Conservation (phyloP, 768 basidiomycete species). For the Pleurotus tuoliensis region DNA sequence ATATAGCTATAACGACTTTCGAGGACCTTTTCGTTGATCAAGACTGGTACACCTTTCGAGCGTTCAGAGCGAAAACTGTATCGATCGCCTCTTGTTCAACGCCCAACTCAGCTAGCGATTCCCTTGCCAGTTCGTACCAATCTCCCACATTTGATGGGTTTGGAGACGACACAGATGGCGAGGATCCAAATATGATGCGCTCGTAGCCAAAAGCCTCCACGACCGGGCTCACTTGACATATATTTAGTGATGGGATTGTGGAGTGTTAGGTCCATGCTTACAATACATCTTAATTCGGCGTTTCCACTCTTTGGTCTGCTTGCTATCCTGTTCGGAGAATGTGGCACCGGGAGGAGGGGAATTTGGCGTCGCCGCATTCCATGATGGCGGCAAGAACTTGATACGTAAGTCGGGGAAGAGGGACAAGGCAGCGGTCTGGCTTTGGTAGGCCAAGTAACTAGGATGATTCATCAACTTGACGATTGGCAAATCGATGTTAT, state of each 20-base stretch:
- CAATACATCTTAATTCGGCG: slow-evolving; percentile 82
- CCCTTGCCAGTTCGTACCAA: slow-evolving; percentile 82
- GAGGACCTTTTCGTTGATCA: neutral
- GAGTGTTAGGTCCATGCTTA: slow-evolving; percentile 35
- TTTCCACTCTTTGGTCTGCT: slow-evolving; percentile 63
- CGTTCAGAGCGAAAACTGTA: slow-evolving; percentile 60
- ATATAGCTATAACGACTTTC: neutral
- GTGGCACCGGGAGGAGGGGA: slow-evolving; percentile 32
- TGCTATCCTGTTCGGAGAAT: slow-evolving; percentile 13
- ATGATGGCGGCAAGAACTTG: slow-evolving; percentile 74
- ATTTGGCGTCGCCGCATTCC: slow-evolving; percentile 54
- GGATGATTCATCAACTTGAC: slow-evolving; percentile 80
- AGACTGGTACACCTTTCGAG: slow-evolving; percentile 41
- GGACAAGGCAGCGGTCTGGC: slow-evolving; percentile 68
- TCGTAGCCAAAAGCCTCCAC: slow-evolving; percentile 84
- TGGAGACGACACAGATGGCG: slow-evolving; percentile 51
- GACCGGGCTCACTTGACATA: slow-evolving; percentile 64
- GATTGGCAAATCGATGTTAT: slow-evolving; percentile 65
- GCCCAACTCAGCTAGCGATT: slow-evolving; percentile 74
- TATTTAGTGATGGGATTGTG: neutral
- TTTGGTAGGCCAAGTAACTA: slow-evolving; percentile 67
- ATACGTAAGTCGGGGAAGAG: slow-evolving; percentile 68
- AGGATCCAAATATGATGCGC: slow-evolving; percentile 80
- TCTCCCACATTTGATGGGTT: slow-evolving; percentile 50
- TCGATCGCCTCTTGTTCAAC: slow-evolving; percentile 76